These are phyloP conservation scores for Grosmannia serpens DNA, from an alignment of 2,329 filamentous ascomycete species.

Conservation along the genomic window DNA sequence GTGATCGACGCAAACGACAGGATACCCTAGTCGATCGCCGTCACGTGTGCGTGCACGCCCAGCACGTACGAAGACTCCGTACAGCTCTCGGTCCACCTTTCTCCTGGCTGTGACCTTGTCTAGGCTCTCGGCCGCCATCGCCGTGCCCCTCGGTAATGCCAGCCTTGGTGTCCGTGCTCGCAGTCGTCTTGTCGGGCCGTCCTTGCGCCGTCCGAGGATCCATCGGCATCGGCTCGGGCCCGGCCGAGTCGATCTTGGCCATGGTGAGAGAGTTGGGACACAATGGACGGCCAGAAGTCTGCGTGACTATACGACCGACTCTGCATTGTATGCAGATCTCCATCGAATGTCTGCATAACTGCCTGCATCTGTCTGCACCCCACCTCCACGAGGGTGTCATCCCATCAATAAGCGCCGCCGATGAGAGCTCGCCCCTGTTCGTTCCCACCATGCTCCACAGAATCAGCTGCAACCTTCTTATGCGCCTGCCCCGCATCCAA, in stretches of 20 bases:
- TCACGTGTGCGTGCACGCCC: conserved; percentile 42
- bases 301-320: too few species aligned
- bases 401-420: background rate
- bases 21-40: conserved; percentile 55
- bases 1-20: conserved; percentile 55
- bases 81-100: conserved; percentile 50
- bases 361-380: too few species aligned
- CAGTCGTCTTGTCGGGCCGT: background rate
- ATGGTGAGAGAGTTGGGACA: background rate
- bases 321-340: too few species aligned
- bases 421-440: background rate
- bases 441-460: background rate
- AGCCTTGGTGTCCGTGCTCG: background rate
- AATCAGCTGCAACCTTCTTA: background rate
- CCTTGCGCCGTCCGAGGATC: background rate
- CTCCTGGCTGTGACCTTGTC: background rate
- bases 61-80: conserved; percentile 59
- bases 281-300: too few species aligned
- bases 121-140: background rate
- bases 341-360: too few species aligned
- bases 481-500: background rate
- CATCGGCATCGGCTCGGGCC: background rate
- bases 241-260: background rate
- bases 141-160: background rate
- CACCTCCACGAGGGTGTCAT: too few species aligned